phyloP scores from a whole-genome alignment of 345 rosid species.

The Noccaea caerulescens region DNA sequence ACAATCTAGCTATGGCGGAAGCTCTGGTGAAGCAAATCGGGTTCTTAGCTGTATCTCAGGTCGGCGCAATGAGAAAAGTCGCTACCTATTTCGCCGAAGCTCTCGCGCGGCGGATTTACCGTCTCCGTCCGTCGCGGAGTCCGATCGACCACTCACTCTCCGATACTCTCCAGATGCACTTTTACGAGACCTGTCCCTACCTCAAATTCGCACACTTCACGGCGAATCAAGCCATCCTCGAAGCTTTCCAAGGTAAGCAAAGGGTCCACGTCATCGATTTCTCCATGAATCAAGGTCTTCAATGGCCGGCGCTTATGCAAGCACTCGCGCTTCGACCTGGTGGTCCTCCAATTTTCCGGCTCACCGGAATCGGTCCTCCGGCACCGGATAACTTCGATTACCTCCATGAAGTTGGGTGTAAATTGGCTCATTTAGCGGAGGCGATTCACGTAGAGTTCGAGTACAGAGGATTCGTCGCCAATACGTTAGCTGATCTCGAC shows the following conservation, averaged over 20 bases:
- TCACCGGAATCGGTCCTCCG: slow-evolving; percentile 85
- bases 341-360: slow-evolving; percentile 72
- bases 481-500: slow-evolving; percentile 74
- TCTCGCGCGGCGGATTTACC: slow-evolving; percentile 70
- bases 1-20: slow-evolving; percentile 59
- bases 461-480: slow-evolving; percentile 74
- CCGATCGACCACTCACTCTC: slow-evolving; percentile 54
- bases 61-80: slow-evolving; percentile 80
- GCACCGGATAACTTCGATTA: slow-evolving; percentile 58
- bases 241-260: slow-evolving; percentile 67
- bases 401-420: slow-evolving; percentile 82
- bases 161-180: slow-evolving; percentile 78
- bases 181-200: slow-evolving; percentile 85
- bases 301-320: slow-evolving; percentile 88
- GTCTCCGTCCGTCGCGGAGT: slow-evolving; percentile 52
- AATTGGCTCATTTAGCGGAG: slow-evolving; percentile 74
- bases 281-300: slow-evolving; percentile 72
- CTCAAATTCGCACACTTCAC: slow-evolving; percentile 87
- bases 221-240: slow-evolving; percentile 83
- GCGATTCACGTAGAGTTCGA: slow-evolving; percentile 74
- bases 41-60: slow-evolving; percentile 57
- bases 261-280: slow-evolving; percentile 78
- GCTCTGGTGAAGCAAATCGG: slow-evolving; percentile 75
- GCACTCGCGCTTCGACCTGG: slow-evolving; percentile 75
- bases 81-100: slow-evolving; percentile 87